A percentile compares a stretch with the other conserved stretches of the same genome.
These are phyloP conservation scores for Ettlia oleoabundans DNA, from an alignment of 139 green algal genomes.

Conservation along the genomic window DNA sequence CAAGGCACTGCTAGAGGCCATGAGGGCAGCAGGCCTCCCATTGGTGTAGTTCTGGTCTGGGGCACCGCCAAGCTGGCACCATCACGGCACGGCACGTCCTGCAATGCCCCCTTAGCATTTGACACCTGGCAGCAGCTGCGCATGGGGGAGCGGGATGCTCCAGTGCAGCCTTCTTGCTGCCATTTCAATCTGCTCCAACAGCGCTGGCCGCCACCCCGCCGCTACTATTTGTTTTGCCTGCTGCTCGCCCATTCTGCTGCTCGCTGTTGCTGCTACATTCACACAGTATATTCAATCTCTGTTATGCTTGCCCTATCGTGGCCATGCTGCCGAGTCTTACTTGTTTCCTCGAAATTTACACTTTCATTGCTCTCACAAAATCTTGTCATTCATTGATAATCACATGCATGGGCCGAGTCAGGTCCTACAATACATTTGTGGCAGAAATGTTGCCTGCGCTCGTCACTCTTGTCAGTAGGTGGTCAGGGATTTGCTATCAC, in stretches of 20 bases:
- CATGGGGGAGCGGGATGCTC: neutral
- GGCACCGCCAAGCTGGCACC: no score
- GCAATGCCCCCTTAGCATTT: neutral
- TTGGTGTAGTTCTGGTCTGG: slow-evolving; percentile 13
- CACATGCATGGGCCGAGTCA: no score
- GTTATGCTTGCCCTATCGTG: no score
- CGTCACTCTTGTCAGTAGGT: neutral
- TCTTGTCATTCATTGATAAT: neutral
- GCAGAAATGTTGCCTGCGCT: neutral
- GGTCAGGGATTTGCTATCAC: neutral
- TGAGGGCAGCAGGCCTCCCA: slow-evolving; percentile 41
- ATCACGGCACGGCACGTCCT: neutral
- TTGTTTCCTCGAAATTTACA: no score
- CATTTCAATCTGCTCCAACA: no score
- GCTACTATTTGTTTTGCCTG: no score
- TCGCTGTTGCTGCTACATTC: neutral
- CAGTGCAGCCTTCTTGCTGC: neutral
- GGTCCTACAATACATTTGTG: no score
- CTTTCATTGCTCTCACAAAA: no score
- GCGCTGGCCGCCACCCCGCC: no score
- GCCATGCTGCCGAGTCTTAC: no score
- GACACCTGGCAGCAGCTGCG: neutral
- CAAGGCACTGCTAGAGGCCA: slow-evolving; percentile 38
- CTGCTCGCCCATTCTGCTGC: neutral
- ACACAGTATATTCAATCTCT: no score